Evolutionary conservation across 768 basidiomycete species (phyloP).

Genomic region (Leccinum broughii): DNA sequence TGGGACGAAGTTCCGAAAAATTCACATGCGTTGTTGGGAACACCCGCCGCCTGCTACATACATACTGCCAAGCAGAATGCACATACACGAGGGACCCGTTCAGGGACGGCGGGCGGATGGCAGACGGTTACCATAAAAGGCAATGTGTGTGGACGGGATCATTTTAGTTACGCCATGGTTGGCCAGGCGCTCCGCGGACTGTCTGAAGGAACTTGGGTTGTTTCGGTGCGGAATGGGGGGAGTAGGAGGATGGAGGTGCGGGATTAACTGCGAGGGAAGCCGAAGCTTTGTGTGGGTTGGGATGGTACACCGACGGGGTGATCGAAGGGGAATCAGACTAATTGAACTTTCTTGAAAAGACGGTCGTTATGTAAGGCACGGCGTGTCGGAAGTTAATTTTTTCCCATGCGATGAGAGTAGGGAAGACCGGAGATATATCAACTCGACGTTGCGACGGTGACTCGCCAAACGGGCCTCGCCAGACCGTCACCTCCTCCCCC

Average conservation of each 20-base stretch:
- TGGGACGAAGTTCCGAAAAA: not conserved
- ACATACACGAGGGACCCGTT: constrained; percentile 20
- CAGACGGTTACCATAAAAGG: constrained; percentile 13
- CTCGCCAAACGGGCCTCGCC: not conserved
- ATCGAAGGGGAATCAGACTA: constrained; percentile 7
- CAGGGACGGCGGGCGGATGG: constrained; percentile 25
- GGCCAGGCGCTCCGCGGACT: constrained; percentile 22
- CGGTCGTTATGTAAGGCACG: constrained; percentile 20
- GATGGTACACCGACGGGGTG: not conserved
- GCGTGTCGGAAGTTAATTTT: constrained; percentile 7
- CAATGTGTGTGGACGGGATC: constrained; percentile 10
- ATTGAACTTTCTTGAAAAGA: not conserved
- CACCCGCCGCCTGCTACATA: not conserved
- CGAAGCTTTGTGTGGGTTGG: constrained; percentile 5
- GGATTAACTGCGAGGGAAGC: constrained; percentile 4
- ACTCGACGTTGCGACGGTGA: constrained; percentile 26
- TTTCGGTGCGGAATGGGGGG: not conserved
- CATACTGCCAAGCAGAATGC: not conserved
- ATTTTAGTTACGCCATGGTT: constrained; percentile 2
- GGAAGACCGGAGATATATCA: constrained; percentile 30
- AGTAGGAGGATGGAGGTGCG: not conserved
- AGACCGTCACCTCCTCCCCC: constrained; percentile 5
- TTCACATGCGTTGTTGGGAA: constrained; percentile 21
- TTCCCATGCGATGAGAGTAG: constrained; percentile 28
- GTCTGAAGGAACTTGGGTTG: not conserved